Conservation (phyloP, 371 early-diverging fungal genomes). For the Actinomucor elegans region DNA sequence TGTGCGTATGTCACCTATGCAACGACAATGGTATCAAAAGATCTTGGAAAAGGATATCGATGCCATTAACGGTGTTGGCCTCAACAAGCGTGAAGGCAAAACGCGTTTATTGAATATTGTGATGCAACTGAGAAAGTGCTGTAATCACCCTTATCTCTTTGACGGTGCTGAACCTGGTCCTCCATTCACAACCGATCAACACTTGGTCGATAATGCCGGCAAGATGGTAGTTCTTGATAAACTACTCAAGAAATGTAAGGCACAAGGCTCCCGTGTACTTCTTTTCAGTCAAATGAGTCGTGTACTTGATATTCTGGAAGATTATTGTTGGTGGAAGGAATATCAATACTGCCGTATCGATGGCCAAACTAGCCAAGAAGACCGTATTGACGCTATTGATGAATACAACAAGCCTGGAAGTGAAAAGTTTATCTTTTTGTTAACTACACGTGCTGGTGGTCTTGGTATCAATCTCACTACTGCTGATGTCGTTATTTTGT, state of each 20-base stretch:
- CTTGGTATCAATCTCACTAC: conserved; percentile 98
- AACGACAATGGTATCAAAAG: conserved; percentile 96
- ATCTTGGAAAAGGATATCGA: conserved; percentile 98
- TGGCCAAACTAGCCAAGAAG: conserved; percentile 95
- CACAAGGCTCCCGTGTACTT: conserved; percentile 94
- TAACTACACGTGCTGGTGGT: conserved; percentile 98
- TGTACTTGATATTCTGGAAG: conserved; percentile 98
- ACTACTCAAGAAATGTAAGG: conserved; percentile 80
- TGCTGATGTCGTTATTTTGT: conserved; percentile 97
- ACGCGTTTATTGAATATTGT: conserved; percentile 96
- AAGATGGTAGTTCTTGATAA: conserved; percentile 96
- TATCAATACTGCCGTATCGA: conserved; percentile 98
- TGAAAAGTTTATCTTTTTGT: conserved; percentile 94
- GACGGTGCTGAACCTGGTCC: conserved; percentile 93
- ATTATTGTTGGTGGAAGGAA: conserved; percentile 92
- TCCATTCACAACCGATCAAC: conserved; percentile 97
- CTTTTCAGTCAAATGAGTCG: conserved; percentile 99
- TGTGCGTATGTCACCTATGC: conserved; percentile 94
- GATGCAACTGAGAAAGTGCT: conserved; percentile 99
- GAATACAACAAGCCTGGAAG: conserved; percentile 93
- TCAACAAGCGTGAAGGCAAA: conserved; percentile 73
- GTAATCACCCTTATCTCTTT: conserved; percentile 99
- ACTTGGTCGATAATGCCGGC: conserved; percentile 92
- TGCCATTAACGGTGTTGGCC: conserved; percentile 83
- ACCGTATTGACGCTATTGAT: conserved; percentile 91